A percentile compares a stretch with the other conserved stretches of the same genome.
phyloP scores from a whole-genome alignment of 129 eudicot genomes.

The Lactuca saligna region DNA sequence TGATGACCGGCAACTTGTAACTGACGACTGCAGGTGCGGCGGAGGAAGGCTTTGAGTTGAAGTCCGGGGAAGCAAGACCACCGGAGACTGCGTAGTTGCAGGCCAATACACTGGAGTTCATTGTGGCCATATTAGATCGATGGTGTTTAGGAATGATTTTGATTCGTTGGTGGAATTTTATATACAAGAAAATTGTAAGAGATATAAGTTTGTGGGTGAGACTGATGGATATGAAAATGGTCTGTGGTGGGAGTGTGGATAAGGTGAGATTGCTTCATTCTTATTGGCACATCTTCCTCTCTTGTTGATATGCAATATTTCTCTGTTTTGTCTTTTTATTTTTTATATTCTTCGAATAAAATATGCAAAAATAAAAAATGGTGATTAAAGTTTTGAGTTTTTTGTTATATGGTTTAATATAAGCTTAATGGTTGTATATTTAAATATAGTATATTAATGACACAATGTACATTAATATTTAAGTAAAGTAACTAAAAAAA shows the following conservation, averaged over 20 bases:
- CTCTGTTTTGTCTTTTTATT: background rate
- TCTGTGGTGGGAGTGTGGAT: conserved; percentile 96
- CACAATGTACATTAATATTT: no score
- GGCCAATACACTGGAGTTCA: conserved; percentile 81
- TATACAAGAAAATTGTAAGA: background rate
- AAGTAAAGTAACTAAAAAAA: no score
- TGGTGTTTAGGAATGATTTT: conserved; percentile 21
- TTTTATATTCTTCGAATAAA: background rate
- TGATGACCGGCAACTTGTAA: conserved; percentile 65
- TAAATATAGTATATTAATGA: no score
- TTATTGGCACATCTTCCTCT: conserved; percentile 62
- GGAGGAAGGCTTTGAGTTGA: conserved; percentile 53
- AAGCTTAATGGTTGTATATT: background rate
- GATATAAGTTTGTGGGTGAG: conserved; percentile 21
- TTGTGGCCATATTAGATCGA: conserved; percentile 55
- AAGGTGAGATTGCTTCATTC: conserved; percentile 92
- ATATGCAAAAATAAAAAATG: no score
- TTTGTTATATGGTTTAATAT: background rate
- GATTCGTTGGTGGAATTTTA: conserved; percentile 19
- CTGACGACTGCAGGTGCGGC: conserved; percentile 25
- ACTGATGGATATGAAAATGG: conserved; percentile 27
- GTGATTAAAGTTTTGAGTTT: no score
- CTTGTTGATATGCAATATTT: conserved; percentile 29
- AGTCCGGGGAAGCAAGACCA: conserved; percentile 47
- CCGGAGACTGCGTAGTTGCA: conserved; percentile 70